Base-by-base conservation (phyloP, 768 basidiomycete species). In the Pleurotus tuoliensis region DNA sequence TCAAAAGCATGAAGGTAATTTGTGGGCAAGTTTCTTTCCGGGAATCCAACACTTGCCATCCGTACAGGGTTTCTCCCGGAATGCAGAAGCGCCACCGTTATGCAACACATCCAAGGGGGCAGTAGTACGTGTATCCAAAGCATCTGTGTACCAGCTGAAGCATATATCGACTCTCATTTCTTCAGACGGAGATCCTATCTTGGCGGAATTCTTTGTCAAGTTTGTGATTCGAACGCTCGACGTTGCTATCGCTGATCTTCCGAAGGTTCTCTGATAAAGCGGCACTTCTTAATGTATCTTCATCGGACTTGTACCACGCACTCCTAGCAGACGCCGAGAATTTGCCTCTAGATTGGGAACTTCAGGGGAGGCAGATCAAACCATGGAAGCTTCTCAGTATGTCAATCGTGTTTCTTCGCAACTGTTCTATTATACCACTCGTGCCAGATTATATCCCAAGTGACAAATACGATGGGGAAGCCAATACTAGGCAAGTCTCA, bases 201-300 rank as follows among this genome's bases (percentile, higher is more conserved):
- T 87, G 5, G 79, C 76, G 9, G 84, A 87, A 66, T 85, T 86
- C 69, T 81, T 82, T 56, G 82, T 84, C 38, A 86, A 86, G 82
- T 84, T 58, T 8, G 73, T 64, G 5, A 49, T 3, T 30, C 22
- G 5, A 38, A 9, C 1, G 16, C 4, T 34, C 8, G 30, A 11
- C 11, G 5, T 2, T 34, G 30, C 3, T 9, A 34, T 34, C 3
- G 2, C 30, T 34, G 9, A 34, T 11, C 30, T 34, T 9, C 3
- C 8, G 9, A 34, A 86, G 84, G 64, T 86, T 78, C 68, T 68
- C 75, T 34, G 66, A 80, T 3, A 74, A 82, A 43, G 79, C 81
- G 8, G 64, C 69, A 2, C 65, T 70, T 5, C 67, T 85, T 2
- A 70, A 74, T 22, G 81, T 87, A 30, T 76, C 79, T 0, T 62